These are phyloP conservation scores for Platanthera zijinensis DNA, from an alignment of 106 monocot species.

Conservation along the genomic window DNA sequence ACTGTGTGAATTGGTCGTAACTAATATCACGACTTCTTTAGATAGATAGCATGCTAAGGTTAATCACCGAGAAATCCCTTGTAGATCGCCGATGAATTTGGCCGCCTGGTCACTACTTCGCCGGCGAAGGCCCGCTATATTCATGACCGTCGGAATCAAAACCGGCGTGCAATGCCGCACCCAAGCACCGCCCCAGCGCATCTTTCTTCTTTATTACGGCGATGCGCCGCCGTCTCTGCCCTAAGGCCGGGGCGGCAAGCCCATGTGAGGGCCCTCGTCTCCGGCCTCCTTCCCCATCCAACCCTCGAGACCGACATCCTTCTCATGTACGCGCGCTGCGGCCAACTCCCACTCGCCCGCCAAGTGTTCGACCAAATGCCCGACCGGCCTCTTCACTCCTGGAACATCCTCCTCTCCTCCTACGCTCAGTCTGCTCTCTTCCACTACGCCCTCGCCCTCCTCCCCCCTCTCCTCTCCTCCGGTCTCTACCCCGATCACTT, in stretches of 20 bases:
- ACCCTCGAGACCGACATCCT: conserved; percentile 67
- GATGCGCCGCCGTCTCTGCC: conserved; percentile 8
- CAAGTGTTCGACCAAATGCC: conserved; percentile 52
- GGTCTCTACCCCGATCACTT: conserved; percentile 46
- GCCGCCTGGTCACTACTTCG: no score
- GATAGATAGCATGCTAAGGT: no score
- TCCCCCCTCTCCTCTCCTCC: conserved; percentile 8
- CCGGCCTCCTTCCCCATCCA: conserved; percentile 25
- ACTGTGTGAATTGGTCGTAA: no score
- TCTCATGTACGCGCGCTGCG: conserved; percentile 43
- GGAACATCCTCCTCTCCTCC: conserved; percentile 59
- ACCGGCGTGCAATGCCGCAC: neutral
- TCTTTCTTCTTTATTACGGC: conserved; percentile 28
- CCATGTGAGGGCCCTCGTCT: conserved; percentile 33
- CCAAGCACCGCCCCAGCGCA: neutral
- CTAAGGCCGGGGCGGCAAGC: conserved; percentile 29
- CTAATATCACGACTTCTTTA: no score
- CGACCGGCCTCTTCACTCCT: conserved; percentile 36
- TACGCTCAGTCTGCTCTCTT: conserved; percentile 18
- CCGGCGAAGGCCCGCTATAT: no score
- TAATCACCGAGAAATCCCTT: no score
- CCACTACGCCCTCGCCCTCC: conserved; percentile 16
- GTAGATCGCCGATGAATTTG: no score
- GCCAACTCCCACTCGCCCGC: conserved; percentile 15
- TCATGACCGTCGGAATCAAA: no score